Percentiles rank a stretch among this genome's conserved stretches.
These are phyloP conservation scores for Pseudoturritis turrita DNA, from an alignment of 345 rosid genomes.

Conservation along the genomic window DNA sequence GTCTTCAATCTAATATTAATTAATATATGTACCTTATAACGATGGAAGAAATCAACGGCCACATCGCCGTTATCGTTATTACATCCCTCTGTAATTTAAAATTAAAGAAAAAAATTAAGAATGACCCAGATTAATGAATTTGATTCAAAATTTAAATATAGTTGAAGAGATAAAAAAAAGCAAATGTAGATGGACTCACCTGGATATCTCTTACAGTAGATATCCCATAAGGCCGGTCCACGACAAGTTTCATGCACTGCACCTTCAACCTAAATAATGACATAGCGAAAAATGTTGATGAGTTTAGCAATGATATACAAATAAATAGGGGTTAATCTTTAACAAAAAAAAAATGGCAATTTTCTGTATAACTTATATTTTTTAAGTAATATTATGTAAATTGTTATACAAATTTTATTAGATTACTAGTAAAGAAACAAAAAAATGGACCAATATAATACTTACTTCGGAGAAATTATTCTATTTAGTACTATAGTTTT, in stretches of 20 bases:
- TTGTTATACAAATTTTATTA: too few relatives aligned
- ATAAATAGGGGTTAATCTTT: neutral
- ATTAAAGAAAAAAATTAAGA: neutral
- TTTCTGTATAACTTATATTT: neutral
- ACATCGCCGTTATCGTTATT: conserved; percentile 18
- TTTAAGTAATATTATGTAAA: neutral
- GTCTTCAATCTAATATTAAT: neutral
- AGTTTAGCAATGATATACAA: neutral
- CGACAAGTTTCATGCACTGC: conserved; percentile 21
- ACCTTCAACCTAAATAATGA: conserved; percentile 32
- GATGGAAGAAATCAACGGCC: conserved; percentile 39
- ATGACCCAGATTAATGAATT: neutral
- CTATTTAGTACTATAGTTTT: too few relatives aligned
- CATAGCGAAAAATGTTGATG: neutral
- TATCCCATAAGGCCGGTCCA: conserved; percentile 38
- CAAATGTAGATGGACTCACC: neutral
- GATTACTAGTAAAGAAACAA: too few relatives aligned
- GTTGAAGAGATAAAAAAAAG: neutral
- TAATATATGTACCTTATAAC: conserved; percentile 31
- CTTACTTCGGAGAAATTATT: too few relatives aligned
- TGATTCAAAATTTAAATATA: neutral
- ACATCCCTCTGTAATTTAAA: conserved; percentile 1
- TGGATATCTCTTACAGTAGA: conserved; percentile 22
- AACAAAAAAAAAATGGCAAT: too few relatives aligned
- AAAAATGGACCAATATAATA: too few relatives aligned